Evolutionary conservation across 345 rosid species (phyloP), one percentile per base, ranked within the genome.

Genomic region (Dipteronia sinensis): DNA sequence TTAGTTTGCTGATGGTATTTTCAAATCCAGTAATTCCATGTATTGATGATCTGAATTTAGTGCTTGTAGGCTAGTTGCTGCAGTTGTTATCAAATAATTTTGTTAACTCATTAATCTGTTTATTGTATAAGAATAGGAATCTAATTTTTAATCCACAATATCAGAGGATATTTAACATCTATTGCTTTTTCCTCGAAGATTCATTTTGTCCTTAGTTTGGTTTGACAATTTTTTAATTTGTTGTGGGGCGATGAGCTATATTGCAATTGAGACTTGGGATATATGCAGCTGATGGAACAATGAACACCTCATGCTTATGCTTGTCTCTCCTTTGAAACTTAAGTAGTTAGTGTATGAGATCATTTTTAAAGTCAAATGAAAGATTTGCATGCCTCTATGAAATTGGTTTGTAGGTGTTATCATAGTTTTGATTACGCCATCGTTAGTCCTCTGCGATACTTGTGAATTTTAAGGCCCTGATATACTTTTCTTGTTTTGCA

Each of bases 401-500:
- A 22, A 55, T 70, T 8, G 11, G 53, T 58, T 0, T 17, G 9
- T 12, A 19, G 11, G 22, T 56, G 9, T 31, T 19, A 53, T 17
- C n/a, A 56, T 31, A 31, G 65, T 34, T 8, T 71, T 17, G 0
- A 58, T 59, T 20, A 38, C 29, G n/a, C 38, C 29, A 17, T 42
- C 5, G 62, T 4, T 2, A 46, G 25, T 20, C 1, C 63, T 19
- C 17, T 22, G 42, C 6, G 7, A 29, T 27, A 6, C 23, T 15
- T 55, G 10, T 29, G 9, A 10, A 29, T 64, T 73, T 46, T 23
- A 65, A 19, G n/a, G 31, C 62, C 49, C 31, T 67, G 51, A 67
- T 22, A 31, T 62, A 25, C 16, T 67, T 64, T 71, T 59, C 16
- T 64, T 67, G 56, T 65, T 77, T 76, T 55, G 66, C 65, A 79